Evolutionary conservation across 306 rosid species (phyloP).

Genomic region (Alnus glutinosa): DNA sequence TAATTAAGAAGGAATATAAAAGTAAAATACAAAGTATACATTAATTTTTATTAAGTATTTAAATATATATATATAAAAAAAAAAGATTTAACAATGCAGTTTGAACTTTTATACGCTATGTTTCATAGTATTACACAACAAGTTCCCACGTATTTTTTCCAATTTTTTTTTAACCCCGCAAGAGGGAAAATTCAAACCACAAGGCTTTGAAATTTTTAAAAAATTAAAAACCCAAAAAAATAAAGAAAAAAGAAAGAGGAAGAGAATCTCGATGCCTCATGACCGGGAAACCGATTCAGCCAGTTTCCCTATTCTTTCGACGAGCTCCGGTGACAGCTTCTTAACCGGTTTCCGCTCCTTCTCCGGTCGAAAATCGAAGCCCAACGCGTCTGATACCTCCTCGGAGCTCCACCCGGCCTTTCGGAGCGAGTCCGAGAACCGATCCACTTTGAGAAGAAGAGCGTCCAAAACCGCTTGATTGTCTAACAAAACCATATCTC

Average conservation of each 20-base stretch:
- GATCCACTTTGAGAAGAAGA: constrained; percentile 70
- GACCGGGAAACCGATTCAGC: constrained; percentile 88
- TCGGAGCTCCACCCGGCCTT: constrained; percentile 99
- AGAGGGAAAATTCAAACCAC: constrained; percentile 37
- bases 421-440: constrained; percentile 77
- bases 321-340: constrained; percentile 81
- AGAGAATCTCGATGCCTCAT: constrained; percentile 25
- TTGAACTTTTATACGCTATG: constrained; percentile 39
- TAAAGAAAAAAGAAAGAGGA: not conserved
- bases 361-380: constrained; percentile 89
- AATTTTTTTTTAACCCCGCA: constrained; percentile 21
- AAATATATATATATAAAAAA: constrained; percentile 4
- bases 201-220: constrained; percentile 21
- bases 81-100: constrained; percentile 6
- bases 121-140: constrained; percentile 53
- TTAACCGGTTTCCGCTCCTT: constrained; percentile 75
- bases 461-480: constrained; percentile 88
- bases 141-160: constrained; percentile 34
- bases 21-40: too few species aligned
- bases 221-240: not conserved
- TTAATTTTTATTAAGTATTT: constrained; percentile 10
- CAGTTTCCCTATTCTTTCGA: constrained; percentile 74
- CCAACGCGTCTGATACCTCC: constrained; percentile 84
- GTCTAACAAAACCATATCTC: constrained; percentile 76
- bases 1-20: not conserved